A percentile compares a stretch with the other conserved stretches of the same genome.
These are phyloP conservation scores for Chytriomyces hyalinus DNA, from an alignment of 192 early-diverging fungal genomes.

Conservation along the genomic window DNA sequence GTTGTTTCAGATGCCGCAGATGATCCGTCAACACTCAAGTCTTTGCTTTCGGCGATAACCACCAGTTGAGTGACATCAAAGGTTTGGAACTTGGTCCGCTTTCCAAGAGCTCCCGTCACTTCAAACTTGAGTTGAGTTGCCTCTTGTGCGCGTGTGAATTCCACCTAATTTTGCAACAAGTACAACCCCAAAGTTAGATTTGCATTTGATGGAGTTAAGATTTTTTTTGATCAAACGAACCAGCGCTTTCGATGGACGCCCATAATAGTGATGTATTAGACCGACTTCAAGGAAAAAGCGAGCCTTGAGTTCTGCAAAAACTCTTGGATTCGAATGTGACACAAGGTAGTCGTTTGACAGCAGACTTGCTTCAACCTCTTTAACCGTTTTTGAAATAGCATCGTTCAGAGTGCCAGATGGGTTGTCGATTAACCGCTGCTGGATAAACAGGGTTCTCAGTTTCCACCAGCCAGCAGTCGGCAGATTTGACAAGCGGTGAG, in stretches of 20 bases:
- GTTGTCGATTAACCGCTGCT: slow-evolving; percentile 78
- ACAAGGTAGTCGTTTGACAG: background rate
- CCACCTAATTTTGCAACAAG: slow-evolving; percentile 49
- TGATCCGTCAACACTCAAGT: slow-evolving; percentile 27
- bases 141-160: slow-evolving; percentile 77
- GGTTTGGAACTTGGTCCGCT: slow-evolving; percentile 90
- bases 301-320: slow-evolving; percentile 52
- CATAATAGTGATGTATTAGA: slow-evolving; percentile 78
- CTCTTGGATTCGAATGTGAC: background rate
- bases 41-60: slow-evolving; percentile 80
- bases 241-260: slow-evolving; percentile 66
- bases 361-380: background rate
- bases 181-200: background rate
- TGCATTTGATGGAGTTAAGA: background rate
- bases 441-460: slow-evolving; percentile 71
- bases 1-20: slow-evolving; percentile 32
- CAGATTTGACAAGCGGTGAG: slow-evolving; percentile 8
- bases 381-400: slow-evolving; percentile 39
- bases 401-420: slow-evolving; percentile 62
- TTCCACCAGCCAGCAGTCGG: slow-evolving; percentile 73
- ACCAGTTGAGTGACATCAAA: slow-evolving; percentile 91
- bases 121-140: slow-evolving; percentile 82
- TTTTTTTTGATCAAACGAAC: slow-evolving; percentile 22
- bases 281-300: slow-evolving; percentile 81
- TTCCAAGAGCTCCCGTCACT: slow-evolving; percentile 87